Percentiles rank a stretch among this genome's conserved stretches.
Conservation (phyloP, 371 early-diverging fungal species). For the Mucor circinelloides region DNA sequence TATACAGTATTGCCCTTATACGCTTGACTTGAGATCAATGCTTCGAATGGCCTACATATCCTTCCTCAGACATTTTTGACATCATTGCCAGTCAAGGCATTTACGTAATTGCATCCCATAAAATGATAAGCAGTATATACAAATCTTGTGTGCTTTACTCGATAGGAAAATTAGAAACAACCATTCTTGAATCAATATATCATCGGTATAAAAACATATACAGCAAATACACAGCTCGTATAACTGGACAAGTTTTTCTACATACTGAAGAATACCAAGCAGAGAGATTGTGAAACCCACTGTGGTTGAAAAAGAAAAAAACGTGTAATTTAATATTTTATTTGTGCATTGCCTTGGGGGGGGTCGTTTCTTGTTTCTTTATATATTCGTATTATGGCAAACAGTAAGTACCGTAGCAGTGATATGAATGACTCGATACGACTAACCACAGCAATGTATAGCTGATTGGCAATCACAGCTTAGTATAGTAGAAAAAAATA, state of each 20-base stretch:
- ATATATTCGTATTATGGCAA: background rate
- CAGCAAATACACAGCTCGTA: background rate
- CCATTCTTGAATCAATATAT: background rate
- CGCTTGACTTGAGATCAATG: too few relatives aligned
- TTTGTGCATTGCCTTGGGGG: background rate
- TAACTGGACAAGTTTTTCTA: background rate
- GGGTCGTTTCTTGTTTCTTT: background rate
- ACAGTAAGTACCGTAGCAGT: background rate
- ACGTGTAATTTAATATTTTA: background rate
- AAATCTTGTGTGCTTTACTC: background rate
- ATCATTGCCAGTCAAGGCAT: background rate
- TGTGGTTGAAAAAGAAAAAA: conserved; percentile 1
- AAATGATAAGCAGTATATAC: background rate
- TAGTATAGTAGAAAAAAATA: conserved; percentile 65
- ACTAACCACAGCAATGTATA: background rate
- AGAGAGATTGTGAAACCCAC: background rate
- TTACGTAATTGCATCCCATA: background rate
- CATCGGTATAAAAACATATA: background rate
- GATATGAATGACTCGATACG: background rate
- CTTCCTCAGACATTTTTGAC: background rate
- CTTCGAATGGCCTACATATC: too few relatives aligned
- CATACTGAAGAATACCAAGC: background rate
- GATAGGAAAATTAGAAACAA: background rate
- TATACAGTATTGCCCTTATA: too few relatives aligned
- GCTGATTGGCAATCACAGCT: conserved; percentile 38